Percentiles rank a stretch among this genome's conserved stretches.
Evolutionary conservation across 1,284 basidiomycete species (phyloP).

Genomic region (Apiotrichum domesticum): DNA sequence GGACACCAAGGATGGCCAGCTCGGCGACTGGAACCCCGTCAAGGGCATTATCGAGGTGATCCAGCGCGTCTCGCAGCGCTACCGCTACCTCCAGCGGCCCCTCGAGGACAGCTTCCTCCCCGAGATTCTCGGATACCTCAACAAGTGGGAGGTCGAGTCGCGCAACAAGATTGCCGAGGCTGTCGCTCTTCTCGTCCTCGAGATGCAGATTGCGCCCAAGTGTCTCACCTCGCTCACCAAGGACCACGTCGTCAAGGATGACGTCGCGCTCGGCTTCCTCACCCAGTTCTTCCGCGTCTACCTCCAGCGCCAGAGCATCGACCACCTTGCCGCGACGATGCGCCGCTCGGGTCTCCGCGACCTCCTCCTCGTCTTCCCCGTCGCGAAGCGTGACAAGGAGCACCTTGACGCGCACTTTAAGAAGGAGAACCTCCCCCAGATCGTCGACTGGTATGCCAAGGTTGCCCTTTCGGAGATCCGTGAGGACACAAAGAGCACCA

Average conservation of each 20-base stretch:
- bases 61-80: constrained; percentile 93
- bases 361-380: constrained; percentile 78
- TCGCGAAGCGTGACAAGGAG: constrained; percentile 66
- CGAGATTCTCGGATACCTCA: constrained; percentile 76
- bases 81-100: constrained; percentile 96
- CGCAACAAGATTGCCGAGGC: constrained; percentile 77
- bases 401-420: constrained; percentile 79
- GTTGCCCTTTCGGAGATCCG: constrained; percentile 70
- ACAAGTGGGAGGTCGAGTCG: constrained; percentile 69
- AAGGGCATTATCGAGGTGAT: constrained; percentile 89
- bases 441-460: constrained; percentile 89
- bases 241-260: constrained; percentile 91
- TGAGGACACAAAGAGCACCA: constrained; percentile 58
- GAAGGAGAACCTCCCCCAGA: constrained; percentile 64
- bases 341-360: constrained; percentile 81
- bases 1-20: constrained; percentile 11
- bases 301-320: constrained; percentile 72
- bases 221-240: constrained; percentile 78
- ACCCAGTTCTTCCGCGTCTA: constrained; percentile 63
- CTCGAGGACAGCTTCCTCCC: constrained; percentile 81
- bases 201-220: constrained; percentile 67
- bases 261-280: constrained; percentile 69
- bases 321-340: constrained; percentile 69
- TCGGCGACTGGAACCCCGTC: constrained; percentile 50
- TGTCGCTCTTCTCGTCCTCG: constrained; percentile 72